Conservation (phyloP, 2,329 filamentous ascomycete genomes). For the Penicillium crustosum region DNA sequence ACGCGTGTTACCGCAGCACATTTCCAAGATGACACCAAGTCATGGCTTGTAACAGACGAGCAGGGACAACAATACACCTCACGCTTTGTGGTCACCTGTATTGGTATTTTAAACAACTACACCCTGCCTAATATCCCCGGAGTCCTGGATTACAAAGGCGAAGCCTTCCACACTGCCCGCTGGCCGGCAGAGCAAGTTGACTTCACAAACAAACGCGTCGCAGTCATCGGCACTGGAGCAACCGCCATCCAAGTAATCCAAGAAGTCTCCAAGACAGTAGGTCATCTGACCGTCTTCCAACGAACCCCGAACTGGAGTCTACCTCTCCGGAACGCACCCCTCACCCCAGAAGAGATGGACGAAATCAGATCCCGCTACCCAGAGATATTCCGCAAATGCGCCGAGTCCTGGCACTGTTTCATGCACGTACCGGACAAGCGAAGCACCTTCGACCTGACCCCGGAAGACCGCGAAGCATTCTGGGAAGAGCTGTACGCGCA, state of each 20-base stretch:
- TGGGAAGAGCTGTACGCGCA: slow-evolving; percentile 19
- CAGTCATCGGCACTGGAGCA: slow-evolving; percentile 45
- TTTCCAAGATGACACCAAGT: slow-evolving; percentile 2
- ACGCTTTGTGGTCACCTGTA: slow-evolving; percentile 4
- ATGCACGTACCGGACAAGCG: not conserved
- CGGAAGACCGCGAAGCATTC: slow-evolving; percentile 1
- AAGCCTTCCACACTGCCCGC: slow-evolving; percentile 26
- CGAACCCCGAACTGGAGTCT: slow-evolving; percentile 28
- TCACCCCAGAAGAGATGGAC: not conserved
- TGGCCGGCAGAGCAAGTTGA: slow-evolving; percentile 24
- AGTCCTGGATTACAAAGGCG: slow-evolving; percentile 22
- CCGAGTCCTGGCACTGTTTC: not conserved
- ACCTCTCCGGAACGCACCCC: slow-evolving; percentile 21
- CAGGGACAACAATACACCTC: not conserved
- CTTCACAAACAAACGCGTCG: slow-evolving; percentile 38
- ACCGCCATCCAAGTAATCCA: slow-evolving; percentile 42
- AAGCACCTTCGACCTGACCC: not conserved
- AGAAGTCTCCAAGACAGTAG: slow-evolving; percentile 17
- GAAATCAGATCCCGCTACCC: not conserved
- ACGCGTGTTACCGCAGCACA: slow-evolving; percentile 4
- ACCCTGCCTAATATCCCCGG: slow-evolving; percentile 28
- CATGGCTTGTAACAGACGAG: not conserved
- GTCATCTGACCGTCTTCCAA: slow-evolving; percentile 25
- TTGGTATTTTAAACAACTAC: slow-evolving; percentile 18
- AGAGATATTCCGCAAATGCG: not conserved